Conservation (phyloP, 2,329 filamentous ascomycete species). For the Hymenoscyphus fraxineus region DNA sequence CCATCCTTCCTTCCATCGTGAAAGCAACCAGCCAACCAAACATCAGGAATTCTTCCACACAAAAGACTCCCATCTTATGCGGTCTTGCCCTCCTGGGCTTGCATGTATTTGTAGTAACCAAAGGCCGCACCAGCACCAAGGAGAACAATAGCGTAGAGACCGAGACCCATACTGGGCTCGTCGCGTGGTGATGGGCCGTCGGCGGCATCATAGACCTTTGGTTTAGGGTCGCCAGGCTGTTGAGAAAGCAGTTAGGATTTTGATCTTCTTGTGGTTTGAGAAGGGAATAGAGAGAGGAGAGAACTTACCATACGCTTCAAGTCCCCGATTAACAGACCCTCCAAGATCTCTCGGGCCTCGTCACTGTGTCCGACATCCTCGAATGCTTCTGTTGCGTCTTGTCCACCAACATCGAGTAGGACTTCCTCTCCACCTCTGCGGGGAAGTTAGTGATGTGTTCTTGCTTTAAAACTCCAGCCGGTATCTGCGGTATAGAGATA, state of each 20-base stretch:
- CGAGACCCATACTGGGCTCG: conserved; percentile 62
- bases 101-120: conserved; percentile 80
- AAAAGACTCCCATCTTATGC: conserved; percentile 14
- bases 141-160: conserved; percentile 76
- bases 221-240: conserved; percentile 73
- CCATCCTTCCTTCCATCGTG: not conserved
- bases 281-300: conserved; percentile 10
- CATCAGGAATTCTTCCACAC: not conserved
- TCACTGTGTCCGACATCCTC: conserved; percentile 99
- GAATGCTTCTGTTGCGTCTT: conserved; percentile 96
- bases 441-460: conserved; percentile 17
- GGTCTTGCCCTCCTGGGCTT: conserved; percentile 38
- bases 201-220: conserved; percentile 54
- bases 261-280: not conserved
- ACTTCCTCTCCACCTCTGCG: conserved; percentile 95
- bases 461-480: not conserved
- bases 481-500: not conserved
- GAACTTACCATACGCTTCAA: conserved; percentile 75
- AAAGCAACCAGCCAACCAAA: not conserved
- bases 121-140: conserved; percentile 75
- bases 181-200: conserved; percentile 48
- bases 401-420: conserved; percentile 88
- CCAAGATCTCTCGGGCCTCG: conserved; percentile 92
- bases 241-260: not conserved
- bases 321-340: conserved; percentile 67